Evolutionary conservation across 345 rosid species (phyloP).

Genomic region (Corchorus capsularis): DNA sequence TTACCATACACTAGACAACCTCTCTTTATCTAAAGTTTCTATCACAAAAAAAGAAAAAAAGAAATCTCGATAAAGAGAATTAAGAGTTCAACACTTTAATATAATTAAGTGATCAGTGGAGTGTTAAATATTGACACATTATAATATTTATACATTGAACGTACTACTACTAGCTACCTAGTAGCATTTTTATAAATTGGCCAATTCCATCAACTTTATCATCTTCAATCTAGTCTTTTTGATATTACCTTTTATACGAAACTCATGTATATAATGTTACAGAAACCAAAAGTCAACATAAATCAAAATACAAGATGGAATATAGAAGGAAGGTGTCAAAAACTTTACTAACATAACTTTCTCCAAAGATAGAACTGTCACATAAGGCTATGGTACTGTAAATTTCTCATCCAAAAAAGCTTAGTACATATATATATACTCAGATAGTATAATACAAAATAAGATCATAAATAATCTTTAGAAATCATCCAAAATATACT

Average conservation of each 20-base stretch:
- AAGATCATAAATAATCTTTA: not conserved
- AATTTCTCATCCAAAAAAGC: not conserved
- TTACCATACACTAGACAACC: too few species aligned
- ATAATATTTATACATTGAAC: too few species aligned
- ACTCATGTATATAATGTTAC: not conserved
- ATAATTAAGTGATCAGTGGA: too few species aligned
- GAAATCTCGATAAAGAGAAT: too few species aligned
- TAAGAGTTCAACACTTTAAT: too few species aligned
- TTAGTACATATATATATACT: not conserved
- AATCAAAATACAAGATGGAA: not conserved
- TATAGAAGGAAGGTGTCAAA: not conserved
- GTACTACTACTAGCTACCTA: too few species aligned
- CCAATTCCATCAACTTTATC: not conserved
- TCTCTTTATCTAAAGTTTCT: too few species aligned
- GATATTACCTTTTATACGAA: not conserved
- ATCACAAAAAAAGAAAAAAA: too few species aligned
- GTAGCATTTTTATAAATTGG: too few species aligned
- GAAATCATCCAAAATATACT: not conserved
- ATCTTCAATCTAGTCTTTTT: not conserved
- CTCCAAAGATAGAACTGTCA: not conserved
- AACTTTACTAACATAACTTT: not conserved
- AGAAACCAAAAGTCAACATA: conserved; percentile 8
- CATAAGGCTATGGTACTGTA: too few species aligned
- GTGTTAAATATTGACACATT: too few species aligned
- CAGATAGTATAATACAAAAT: not conserved